Evolutionary conservation across 331 rosid genomes (phyloP).

Genomic region (Phaseolus coccineus): DNA sequence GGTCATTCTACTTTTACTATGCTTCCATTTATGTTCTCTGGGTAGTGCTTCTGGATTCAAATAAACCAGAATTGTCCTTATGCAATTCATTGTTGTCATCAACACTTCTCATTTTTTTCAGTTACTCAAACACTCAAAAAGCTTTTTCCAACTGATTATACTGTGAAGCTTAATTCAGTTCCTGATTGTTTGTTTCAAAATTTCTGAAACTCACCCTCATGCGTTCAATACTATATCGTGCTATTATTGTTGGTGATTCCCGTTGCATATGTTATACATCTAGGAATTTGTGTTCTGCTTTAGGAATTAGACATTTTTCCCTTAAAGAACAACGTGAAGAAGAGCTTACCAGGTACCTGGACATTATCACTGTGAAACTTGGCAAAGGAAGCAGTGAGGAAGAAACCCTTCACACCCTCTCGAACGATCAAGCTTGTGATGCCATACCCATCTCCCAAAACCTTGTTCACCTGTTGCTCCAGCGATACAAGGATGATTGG

Average conservation of each 20-base stretch:
- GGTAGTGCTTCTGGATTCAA: not conserved
- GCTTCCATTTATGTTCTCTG: not conserved
- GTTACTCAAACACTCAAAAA: not conserved
- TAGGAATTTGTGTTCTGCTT: slow-evolving; percentile 36
- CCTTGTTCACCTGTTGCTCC: slow-evolving; percentile 59
- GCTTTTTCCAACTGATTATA: not conserved
- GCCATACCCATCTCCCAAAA: slow-evolving; percentile 51
- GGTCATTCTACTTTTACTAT: not conserved
- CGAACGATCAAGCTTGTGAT: slow-evolving; percentile 56
- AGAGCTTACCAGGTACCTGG: slow-evolving; percentile 46
- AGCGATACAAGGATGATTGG: slow-evolving; percentile 86
- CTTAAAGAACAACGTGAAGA: slow-evolving; percentile 43
- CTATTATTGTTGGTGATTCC: slow-evolving; percentile 36
- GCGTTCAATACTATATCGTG: slow-evolving; percentile 26
- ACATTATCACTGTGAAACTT: slow-evolving; percentile 61
- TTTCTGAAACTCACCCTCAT: slow-evolving; percentile 13
- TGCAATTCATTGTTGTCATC: not conserved
- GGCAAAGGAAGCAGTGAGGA: slow-evolving; percentile 58
- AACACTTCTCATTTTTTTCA: not conserved
- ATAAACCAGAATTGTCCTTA: not conserved
- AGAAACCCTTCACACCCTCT: slow-evolving; percentile 61
- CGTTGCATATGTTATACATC: slow-evolving; percentile 30
- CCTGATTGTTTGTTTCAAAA: slow-evolving; percentile 23
- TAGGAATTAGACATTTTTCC: slow-evolving; percentile 42
- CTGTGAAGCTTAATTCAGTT: slow-evolving; percentile 31